Conservation (phyloP, 352 stramenopile species). For the Phytopythium sindhum region DNA sequence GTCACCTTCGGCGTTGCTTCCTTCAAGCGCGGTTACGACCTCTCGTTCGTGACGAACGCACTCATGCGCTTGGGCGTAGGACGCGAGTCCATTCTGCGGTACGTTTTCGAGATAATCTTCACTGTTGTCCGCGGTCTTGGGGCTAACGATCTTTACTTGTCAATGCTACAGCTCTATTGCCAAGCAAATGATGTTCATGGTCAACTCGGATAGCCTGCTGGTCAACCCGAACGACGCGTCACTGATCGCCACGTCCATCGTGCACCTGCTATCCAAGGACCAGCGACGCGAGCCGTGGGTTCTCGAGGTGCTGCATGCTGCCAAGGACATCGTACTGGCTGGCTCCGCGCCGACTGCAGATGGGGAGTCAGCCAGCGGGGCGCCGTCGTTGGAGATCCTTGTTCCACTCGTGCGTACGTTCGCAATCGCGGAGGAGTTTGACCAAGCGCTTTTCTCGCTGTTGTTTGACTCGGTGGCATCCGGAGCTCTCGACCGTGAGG, state of each 20-base stretch:
- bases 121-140: not conserved
- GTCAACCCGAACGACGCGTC: constrained; percentile 44
- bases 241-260: constrained; percentile 42
- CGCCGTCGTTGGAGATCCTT: constrained; percentile 22
- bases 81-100: constrained; percentile 54
- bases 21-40: constrained; percentile 35
- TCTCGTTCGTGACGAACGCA: constrained; percentile 41
- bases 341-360: not conserved
- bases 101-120: constrained; percentile 9
- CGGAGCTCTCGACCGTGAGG: constrained; percentile 32
- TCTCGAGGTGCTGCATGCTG: constrained; percentile 31
- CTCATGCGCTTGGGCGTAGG: constrained; percentile 59
- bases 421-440: constrained; percentile 48
- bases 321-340: constrained; percentile 32
- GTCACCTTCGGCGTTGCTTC: constrained; percentile 63
- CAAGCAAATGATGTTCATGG: constrained; percentile 38
- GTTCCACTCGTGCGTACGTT: constrained; percentile 49
- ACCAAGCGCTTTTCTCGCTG: constrained; percentile 40
- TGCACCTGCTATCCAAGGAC: constrained; percentile 49
- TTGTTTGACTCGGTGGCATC: constrained; percentile 44
- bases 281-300: constrained; percentile 50
- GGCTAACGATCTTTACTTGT: not conserved
- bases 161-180: constrained; percentile 32
- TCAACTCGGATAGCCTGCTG: constrained; percentile 18
- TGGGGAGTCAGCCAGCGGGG: constrained; percentile 15